Base-by-base conservation (phyloP, 148 eudicot genomes). In the Cornus controversa region DNA sequence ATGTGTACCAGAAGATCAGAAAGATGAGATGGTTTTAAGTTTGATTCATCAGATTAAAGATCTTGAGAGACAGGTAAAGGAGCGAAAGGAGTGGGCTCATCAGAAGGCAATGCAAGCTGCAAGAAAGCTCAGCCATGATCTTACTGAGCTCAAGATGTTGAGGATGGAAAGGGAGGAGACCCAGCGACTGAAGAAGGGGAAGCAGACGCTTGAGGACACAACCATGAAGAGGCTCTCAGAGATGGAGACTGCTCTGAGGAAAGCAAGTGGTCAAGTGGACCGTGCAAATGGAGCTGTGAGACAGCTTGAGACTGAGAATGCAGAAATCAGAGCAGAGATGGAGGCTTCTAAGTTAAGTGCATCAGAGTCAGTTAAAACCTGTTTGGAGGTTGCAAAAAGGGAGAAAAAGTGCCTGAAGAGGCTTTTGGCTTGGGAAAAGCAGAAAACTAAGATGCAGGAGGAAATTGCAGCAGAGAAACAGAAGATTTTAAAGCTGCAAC, bases 41-140 rank as follows among this genome's bases (percentile, higher is more conserved):
- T 84, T 96, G 82, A 75, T 90, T 37, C 89, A 88, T 75, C 99
- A 96, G 85, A 86, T 90, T 50, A 91, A 91, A 85, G 99, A 96
- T 76, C 84, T 91, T 28, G 99, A 96, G 91, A 89, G 81, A 74
- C 97, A 91, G 80, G 92, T 93, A 72, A 91, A 87, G 79, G 99
- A 96, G 72, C 84, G 99, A 67, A 96, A 91, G 76, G 98, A 96
- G 29, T 96, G 99, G 99, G 99, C 99, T 40, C 99, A 93, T 66
- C 91, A 96, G 88, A 96, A 93, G 84, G 99, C 99, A 63, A 86
- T 96, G 94, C 98, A 93, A 84, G 99, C 99, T 78, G 98, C 99
- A 45, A 86, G 89, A 79, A 96, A 93, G 85, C 90, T 96, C 36
- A 89, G 94, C 73, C 82, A 81, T 79, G 99, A 96, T 86, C 79